Evolutionary conservation across 345 rosid genomes (phyloP).

Genomic region (Laguncularia racemosa): DNA sequence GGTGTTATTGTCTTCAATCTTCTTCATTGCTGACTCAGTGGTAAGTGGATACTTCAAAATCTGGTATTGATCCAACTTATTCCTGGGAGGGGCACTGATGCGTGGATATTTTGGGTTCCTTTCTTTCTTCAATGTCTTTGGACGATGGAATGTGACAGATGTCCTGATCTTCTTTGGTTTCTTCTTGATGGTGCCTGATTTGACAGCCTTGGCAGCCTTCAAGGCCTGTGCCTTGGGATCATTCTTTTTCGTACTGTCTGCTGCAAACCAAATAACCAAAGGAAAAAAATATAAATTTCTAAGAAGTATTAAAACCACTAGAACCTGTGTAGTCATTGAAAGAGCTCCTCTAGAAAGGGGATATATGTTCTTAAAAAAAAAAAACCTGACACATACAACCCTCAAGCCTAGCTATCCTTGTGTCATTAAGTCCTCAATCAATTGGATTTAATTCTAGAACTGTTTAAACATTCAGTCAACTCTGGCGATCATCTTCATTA

Average conservation of each 20-base stretch:
- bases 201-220: constrained; percentile 60
- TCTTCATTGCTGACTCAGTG: constrained; percentile 70
- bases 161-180: constrained; percentile 52
- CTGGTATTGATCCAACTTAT: constrained; percentile 60
- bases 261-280: constrained; percentile 4
- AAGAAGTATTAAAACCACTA: too few relatives aligned
- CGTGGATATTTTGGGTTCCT: constrained; percentile 60
- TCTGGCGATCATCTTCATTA: too few relatives aligned
- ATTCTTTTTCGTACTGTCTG: constrained; percentile 26
- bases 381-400: too few relatives aligned
- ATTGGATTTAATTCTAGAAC: too few relatives aligned
- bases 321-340: too few relatives aligned
- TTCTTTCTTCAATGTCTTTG: constrained; percentile 48
- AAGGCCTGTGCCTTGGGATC: constrained; percentile 62
- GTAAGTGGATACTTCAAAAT: constrained; percentile 59
- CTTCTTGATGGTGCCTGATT: constrained; percentile 58
- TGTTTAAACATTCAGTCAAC: too few relatives aligned
- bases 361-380: too few relatives aligned
- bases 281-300: too few relatives aligned
- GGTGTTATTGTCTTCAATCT: constrained; percentile 63
- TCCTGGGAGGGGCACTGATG: constrained; percentile 56
- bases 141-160: constrained; percentile 56
- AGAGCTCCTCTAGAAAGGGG: too few relatives aligned
- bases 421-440: too few relatives aligned
- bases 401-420: too few relatives aligned